Evolutionary conservation across 441 rosid genomes (phyloP), one percentile per base, ranked within the genome.

Genomic region (Erysimum cheiri): DNA sequence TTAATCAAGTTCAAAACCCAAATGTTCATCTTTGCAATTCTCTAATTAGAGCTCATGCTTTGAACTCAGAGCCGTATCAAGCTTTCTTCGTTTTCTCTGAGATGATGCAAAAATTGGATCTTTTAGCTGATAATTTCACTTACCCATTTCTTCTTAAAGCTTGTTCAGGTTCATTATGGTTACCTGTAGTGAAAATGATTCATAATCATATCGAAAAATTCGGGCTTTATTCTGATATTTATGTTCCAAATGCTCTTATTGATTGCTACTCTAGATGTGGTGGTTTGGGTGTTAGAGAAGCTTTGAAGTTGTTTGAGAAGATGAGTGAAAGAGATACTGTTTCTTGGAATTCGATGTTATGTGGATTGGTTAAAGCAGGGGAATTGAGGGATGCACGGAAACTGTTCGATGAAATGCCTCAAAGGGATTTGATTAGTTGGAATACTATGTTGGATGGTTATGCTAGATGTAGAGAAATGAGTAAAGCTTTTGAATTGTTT

Each of bases 401-500:
- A 4, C 10, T 93, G 85, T 93, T 93, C 28, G 89, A 88, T 43
- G 85, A 87, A 91, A 91, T 88, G 86, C 91, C 93, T 5, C 57
- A 36, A 11, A 87, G 73, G 77, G 92, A 88, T 80, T 49, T 74
- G 24, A 78, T 91, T 67, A 88, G 88, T 77, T 91, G 98, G 96
- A 93, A 93, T 41, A 80, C 87, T 1, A 80, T 91, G 64, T 69
- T 91, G 73, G 96, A 89, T 82, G 98, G 89, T 0, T 87, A 89
- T 70, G 89, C 67, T 3, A 91, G 89, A 81, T 82, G 85, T 13
- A 87, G 85, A 73, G 85, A 86, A 10, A 85, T 87, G 89, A 67
- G 75, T 67, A 60, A 36, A 54, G 96, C 94, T 0, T 91, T 89
- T 74, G 82, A 84, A 9, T 52, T 93, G 80, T 93, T 93, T 33